Evolutionary conservation across 2,329 filamentous ascomycete species (phyloP).

Genomic region (Aspergillus piperis): DNA sequence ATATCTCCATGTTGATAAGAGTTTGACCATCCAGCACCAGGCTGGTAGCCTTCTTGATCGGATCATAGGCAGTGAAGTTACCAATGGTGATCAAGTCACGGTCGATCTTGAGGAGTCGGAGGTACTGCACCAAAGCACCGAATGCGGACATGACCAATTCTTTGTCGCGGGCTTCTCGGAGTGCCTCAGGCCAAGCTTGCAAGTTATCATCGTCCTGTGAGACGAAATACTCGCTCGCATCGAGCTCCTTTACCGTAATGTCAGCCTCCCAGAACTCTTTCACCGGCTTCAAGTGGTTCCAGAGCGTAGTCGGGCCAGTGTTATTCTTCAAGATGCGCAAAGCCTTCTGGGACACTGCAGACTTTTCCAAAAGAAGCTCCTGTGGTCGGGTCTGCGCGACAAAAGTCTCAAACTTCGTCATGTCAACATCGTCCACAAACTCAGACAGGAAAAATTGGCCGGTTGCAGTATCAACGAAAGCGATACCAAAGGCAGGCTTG

Average conservation of each 20-base stretch:
- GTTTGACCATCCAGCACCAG: conserved; percentile 94
- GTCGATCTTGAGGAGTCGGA: conserved; percentile 85
- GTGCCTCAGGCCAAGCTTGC: conserved; percentile 74
- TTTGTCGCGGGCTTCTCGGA: conserved; percentile 73
- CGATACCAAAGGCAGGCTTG: conserved; percentile 81
- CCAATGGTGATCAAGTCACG: conserved; percentile 81
- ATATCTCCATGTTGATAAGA: conserved; percentile 96
- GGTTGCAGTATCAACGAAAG: conserved; percentile 93
- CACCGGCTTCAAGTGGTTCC: conserved; percentile 86
- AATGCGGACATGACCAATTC: conserved; percentile 87
- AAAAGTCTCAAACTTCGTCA: conserved; percentile 97
- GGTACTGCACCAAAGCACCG: conserved; percentile 83
- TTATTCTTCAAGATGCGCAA: conserved; percentile 95
- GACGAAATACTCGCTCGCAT: conserved; percentile 76
- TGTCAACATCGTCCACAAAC: conserved; percentile 85
- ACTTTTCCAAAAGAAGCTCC: conserved; percentile 88
- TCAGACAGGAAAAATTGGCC: conserved; percentile 93
- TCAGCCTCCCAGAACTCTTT: conserved; percentile 92
- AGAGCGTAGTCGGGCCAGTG: conserved; percentile 86
- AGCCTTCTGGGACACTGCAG: conserved; percentile 80
- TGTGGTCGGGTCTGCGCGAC: conserved; percentile 88
- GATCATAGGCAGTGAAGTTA: conserved; percentile 89
- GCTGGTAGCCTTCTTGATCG: conserved; percentile 86
- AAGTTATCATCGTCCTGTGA: conserved; percentile 58
- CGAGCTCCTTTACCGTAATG: conserved; percentile 76